These are phyloP conservation scores for Fusarium nanum DNA, from an alignment of 2,329 filamentous ascomycete genomes.

Conservation along the genomic window DNA sequence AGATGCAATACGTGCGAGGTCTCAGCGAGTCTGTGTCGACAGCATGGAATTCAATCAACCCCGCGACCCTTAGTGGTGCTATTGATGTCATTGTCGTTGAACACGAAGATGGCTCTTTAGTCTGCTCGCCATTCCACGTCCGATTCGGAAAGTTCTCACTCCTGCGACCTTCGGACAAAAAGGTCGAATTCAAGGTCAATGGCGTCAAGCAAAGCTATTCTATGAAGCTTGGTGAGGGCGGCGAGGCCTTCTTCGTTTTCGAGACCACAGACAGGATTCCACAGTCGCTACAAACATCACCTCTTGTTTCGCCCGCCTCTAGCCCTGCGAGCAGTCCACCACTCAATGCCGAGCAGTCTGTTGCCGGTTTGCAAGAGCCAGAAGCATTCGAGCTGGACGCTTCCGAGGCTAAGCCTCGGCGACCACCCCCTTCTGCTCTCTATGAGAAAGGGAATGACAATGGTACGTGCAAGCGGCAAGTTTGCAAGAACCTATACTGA, in stretches of 20 bases:
- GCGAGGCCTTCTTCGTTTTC: constrained; percentile 98
- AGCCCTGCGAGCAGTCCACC: constrained; percentile 89
- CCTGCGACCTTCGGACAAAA: constrained; percentile 94
- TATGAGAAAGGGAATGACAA: constrained; percentile 45
- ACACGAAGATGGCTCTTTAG: constrained; percentile 88
- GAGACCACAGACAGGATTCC: constrained; percentile 93
- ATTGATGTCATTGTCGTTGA: constrained; percentile 99
- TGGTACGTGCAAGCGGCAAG: constrained; percentile 43
- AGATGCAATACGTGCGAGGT: constrained; percentile 98
- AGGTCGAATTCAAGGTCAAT: constrained; percentile 98
- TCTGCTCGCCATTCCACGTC: constrained; percentile 97
- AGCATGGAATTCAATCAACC: constrained; percentile 99
- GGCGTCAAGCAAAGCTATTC: constrained; percentile 90
- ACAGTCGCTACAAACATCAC: constrained; percentile 93
- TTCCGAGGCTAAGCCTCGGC: constrained; percentile 49
- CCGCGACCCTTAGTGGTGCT: constrained; percentile 93
- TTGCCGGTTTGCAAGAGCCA: constrained; percentile 69
- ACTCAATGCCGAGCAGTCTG: constrained; percentile 56
- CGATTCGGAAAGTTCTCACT: constrained; percentile 99
- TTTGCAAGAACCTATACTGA: constrained; percentile 6
- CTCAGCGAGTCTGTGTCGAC: constrained; percentile 96
- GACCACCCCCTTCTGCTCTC: constrained; percentile 61
- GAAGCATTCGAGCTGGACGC: constrained; percentile 76
- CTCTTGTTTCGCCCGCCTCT: constrained; percentile 87
- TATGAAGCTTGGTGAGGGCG: constrained; percentile 98